Evolutionary conservation across 2,329 filamentous ascomycete genomes (phyloP), one percentile per base, ranked within the genome.

Genomic region (Talaromyces sp.): DNA sequence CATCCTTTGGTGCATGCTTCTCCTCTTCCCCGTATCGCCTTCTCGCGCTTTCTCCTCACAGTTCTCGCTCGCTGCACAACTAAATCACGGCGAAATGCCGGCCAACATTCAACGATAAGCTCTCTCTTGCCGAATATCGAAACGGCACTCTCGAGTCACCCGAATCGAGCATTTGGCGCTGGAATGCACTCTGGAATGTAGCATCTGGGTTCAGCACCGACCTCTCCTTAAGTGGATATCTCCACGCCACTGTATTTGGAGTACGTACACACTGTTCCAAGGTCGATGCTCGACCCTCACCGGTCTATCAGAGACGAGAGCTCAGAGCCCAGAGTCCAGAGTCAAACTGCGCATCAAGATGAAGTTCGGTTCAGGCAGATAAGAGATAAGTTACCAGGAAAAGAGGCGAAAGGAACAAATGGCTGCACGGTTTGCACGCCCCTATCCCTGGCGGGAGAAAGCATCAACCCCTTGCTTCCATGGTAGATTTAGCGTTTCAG

Each of bases 401-500:
- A 53, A 31, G 29, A 19, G 27, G 29, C 10, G 31, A 15, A 56
- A 2, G 49, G 1, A 22, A 8, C 11, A 15, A 36, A 29, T 3
- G n/a, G 29, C 31, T 53, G 51, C 13, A 34, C 29, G 1, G 29
- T 36, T 36, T 19, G 17, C 29, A 36, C 22, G 51, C 49, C 49
- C 27, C 51, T 54, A 13, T 36, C 31, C 53, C 51, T 36, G 11
- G 51, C 17, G 5, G n/a, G 17, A 34, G n/a, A 8, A 56, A 36
- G 31, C n/a, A 56, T 56, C 19, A 25, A 38, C 53, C 53, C 53
- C 53, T 56, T 56, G n/a, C 53, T 56, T 56, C 53, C 53, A 56
- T 38, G 53, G 53, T 56, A 10, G 31, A 38, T 22, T 36, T 38
- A 25, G 19, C n/a, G 53, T 56, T 56, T 38, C 31, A 56, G 53